Percentiles rank a stretch among this genome's conserved stretches.
phyloP scores from a whole-genome alignment of 208 protist species.

The Acanthamoeba lugdunensis region DNA sequence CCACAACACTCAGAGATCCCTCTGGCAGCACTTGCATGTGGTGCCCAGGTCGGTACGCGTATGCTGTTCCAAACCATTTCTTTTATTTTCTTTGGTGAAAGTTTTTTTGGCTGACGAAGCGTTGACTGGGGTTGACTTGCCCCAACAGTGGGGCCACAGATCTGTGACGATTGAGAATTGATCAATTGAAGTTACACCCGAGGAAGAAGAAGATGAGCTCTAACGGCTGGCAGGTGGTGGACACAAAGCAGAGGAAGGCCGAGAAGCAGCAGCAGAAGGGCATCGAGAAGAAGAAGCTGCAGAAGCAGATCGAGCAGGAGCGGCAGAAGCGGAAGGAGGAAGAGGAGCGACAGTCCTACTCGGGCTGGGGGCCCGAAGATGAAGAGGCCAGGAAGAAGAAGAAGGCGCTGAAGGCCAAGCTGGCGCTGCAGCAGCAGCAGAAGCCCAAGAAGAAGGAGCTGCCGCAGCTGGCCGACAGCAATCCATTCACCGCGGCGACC shows the following conservation, averaged over 20 bases:
- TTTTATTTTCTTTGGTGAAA: no score
- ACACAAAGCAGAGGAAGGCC: slow-evolving; percentile 24
- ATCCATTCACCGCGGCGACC: neutral
- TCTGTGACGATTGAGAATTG: no score
- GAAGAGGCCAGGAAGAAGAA: neutral
- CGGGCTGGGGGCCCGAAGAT: neutral
- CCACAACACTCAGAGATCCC: no score
- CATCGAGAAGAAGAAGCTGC: neutral
- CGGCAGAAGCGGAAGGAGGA: neutral
- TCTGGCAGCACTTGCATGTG: no score
- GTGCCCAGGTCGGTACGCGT: no score
- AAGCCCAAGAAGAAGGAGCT: neutral
- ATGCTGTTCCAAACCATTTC: no score
- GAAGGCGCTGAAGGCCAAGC: neutral
- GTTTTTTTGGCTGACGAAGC: no score
- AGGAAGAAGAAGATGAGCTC: slow-evolving; percentile 9
- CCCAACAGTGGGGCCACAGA: no score
- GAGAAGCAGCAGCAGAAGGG: slow-evolving; percentile 22
- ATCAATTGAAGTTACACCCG: no score
- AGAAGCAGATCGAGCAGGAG: slow-evolving; percentile 15
- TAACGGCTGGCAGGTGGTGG: slow-evolving; percentile 10
- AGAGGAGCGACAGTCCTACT: slow-evolving; percentile 21
- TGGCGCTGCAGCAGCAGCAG: neutral
- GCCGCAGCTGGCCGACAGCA: neutral
- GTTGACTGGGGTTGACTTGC: no score